These are phyloP conservation scores for Stemphylium beticola DNA, from an alignment of 2,329 filamentous ascomycete genomes.

Conservation along the genomic window DNA sequence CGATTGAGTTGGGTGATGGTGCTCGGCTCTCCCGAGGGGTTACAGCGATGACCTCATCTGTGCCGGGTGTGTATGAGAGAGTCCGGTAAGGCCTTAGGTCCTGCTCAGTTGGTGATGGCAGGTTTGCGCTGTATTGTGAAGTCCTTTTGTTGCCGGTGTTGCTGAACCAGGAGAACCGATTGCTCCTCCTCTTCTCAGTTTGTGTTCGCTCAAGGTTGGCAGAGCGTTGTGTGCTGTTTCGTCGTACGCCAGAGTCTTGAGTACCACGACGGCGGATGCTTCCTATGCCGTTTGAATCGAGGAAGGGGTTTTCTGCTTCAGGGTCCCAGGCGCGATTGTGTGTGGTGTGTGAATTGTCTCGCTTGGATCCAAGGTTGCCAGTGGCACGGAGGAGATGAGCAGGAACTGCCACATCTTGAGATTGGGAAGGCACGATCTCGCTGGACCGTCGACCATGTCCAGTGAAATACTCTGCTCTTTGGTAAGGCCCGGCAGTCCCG, in stretches of 20 bases:
- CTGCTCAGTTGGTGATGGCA: constrained; percentile 7
- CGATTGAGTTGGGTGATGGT: constrained; percentile 1
- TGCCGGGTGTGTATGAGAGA: constrained; percentile 6
- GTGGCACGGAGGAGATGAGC: constrained; percentile 29
- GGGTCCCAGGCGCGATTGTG: constrained; percentile 22
- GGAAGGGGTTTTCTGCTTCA: constrained; percentile 16
- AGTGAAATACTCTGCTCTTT: neutral
- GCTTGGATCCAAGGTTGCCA: constrained; percentile 21
- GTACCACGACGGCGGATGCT: constrained; percentile 14
- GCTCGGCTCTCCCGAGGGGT: constrained; percentile 11
- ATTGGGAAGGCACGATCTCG: constrained; percentile 5
- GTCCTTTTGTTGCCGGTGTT: neutral
- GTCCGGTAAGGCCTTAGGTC: neutral
- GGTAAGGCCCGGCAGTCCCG: neutral
- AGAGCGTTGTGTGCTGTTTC: constrained; percentile 11
- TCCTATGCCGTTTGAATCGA: constrained; percentile 14
- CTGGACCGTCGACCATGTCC: constrained; percentile 6
- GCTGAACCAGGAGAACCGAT: constrained; percentile 1
- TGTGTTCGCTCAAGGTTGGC: constrained; percentile 9
- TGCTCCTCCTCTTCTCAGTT: constrained; percentile 8
- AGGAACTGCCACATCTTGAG: constrained; percentile 28
- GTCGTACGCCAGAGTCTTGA: neutral
- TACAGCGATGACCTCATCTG: constrained; percentile 4
- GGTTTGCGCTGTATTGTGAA: neutral
- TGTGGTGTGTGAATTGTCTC: constrained; percentile 16